Base-by-base conservation (phyloP, 441 rosid species). In the Bocquillonia castaneifolia region DNA sequence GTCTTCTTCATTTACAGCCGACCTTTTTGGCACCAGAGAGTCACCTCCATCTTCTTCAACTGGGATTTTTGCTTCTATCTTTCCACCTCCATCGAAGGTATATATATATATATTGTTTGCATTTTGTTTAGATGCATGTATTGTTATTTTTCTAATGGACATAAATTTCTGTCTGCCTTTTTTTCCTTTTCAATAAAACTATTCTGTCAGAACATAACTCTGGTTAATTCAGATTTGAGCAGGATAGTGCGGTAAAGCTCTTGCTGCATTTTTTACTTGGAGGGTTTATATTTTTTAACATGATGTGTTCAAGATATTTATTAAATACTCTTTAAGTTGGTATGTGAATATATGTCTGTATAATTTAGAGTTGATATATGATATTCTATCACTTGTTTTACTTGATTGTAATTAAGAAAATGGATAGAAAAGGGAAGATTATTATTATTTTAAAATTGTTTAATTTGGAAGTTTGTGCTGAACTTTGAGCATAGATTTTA, bases 21-120 rank as follows among this genome's bases (percentile, higher is more conserved):
- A 88, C 52, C 87, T 92, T 71, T 92, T 85, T 73, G 90, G 94
- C 69, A 76, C 73, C 73, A 92, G 82, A 74, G 85, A 86, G 63
- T 70, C 82, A 31, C 71, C 84, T 14, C 74, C 85, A 10, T 32
- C 79, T 18, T 65, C 88, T 13, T 81, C 91, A 7, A 57, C 86
- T n/a, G 80, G 88, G 64, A 80, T 69, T 54, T 84, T 90, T 58
- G 82, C 85, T 45, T 85, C 96, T 42, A 85, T 92, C 68, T 87
- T 90, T 55, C 77, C 89, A 63, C 84, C 80, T 59, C 86, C 89
- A 32, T 74, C 85, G 9, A 69, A 73, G 83, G 97, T 87, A 80
- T 69, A 32, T 18, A 26, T 45, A 13, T 10, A 8, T 37, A 14
- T 22, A 39, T 28, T 28, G 23, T 55, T 48, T 63, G 10, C 20